Percentiles rank a stretch among this genome's conserved stretches.
phyloP scores from a whole-genome alignment of 75 land plant genomes.

The Picea glauca region DNA sequence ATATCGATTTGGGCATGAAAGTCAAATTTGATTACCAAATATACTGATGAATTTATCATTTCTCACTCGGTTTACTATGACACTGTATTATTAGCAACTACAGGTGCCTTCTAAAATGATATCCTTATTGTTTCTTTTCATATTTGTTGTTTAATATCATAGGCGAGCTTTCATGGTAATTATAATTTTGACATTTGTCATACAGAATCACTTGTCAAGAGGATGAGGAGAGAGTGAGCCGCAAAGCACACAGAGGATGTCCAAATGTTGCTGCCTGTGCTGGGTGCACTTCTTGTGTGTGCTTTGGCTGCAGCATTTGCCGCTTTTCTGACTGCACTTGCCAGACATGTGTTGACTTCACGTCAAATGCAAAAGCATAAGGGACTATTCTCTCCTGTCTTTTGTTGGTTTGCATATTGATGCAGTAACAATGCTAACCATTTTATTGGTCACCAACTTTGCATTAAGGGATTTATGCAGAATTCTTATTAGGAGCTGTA shows the following conservation, averaged over 20 bases:
- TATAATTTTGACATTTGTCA: not conserved
- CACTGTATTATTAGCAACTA: not conserved
- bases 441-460: not conserved
- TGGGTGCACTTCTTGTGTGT: conserved; percentile 64
- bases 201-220: conserved; percentile 55
- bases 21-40: not conserved
- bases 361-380: conserved; percentile 27
- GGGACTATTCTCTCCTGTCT: not conserved
- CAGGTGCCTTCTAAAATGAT: not conserved
- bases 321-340: conserved; percentile 65
- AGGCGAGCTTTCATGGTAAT: not conserved
- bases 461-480: not conserved
- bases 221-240: conserved; percentile 61
- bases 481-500: not conserved
- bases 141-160: not conserved
- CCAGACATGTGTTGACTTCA: conserved; percentile 55
- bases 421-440: not conserved
- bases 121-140: not conserved
- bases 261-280: conserved; percentile 40
- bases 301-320: conserved; percentile 67
- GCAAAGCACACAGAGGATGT: conserved; percentile 54
- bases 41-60: not conserved
- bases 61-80: not conserved
- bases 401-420: not conserved
- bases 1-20: not conserved